A percentile compares a stretch with the other conserved stretches of the same genome.
These are phyloP conservation scores for Barnettozyma botsteinii DNA, from an alignment of 805 yeast genomes.

Conservation along the genomic window DNA sequence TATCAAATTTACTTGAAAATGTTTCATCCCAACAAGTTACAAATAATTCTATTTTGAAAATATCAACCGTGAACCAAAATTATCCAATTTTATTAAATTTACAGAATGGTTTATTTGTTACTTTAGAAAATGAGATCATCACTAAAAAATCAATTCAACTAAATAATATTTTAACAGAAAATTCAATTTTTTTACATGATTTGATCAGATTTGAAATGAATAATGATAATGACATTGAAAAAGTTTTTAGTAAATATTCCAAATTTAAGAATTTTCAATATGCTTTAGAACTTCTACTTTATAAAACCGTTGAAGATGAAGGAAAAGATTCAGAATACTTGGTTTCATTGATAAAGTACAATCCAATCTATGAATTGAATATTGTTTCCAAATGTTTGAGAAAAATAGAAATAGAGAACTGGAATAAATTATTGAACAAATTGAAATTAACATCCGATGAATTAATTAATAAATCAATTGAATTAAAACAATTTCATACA, in stretches of 20 bases:
- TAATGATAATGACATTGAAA: conserved; percentile 4
- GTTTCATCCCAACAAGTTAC: conserved; percentile 5
- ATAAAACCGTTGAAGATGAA: conserved; percentile 27
- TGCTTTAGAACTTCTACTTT: conserved; percentile 41
- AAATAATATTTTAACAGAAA: conserved; percentile 31
- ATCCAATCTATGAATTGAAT: conserved; percentile 20
- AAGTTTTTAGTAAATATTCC: conserved; percentile 21
- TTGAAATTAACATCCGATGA: conserved; percentile 37
- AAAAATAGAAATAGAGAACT: conserved; percentile 44
- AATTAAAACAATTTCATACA: conserved; percentile 36
- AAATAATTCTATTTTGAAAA: conserved; percentile 21
- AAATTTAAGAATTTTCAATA: conserved; percentile 36
- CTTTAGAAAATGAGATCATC: conserved; percentile 33
- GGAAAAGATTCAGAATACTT: conserved; percentile 10
- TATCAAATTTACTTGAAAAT: conserved; percentile 6
- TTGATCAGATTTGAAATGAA: conserved; percentile 39
- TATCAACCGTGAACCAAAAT: conserved; percentile 20
- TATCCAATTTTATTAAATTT: conserved; percentile 25
- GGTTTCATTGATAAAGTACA: conserved; percentile 19
- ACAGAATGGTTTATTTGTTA: conserved; percentile 34
- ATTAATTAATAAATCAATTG: conserved; percentile 37
- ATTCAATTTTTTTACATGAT: conserved; percentile 39
- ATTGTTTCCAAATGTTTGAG: conserved; percentile 45
- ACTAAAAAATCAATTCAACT: conserved; percentile 28
- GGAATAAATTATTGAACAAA: conserved; percentile 37